phyloP scores from a whole-genome alignment of 257 asterid genomes.

The Rubia yunnanensis region DNA sequence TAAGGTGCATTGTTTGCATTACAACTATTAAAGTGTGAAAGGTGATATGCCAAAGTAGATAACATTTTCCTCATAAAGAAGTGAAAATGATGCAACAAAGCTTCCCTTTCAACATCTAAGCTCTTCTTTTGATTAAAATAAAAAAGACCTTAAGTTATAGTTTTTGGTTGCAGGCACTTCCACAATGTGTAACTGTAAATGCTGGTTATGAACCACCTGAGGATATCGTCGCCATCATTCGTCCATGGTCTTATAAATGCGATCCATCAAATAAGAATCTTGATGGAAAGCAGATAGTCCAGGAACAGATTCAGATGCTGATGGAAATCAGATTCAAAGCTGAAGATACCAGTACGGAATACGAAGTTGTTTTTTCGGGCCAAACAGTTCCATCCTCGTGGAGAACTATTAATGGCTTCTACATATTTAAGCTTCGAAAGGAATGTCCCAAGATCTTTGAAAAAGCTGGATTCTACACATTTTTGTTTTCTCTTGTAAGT shows the following conservation, averaged over 20 bases:
- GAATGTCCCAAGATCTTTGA: conserved; percentile 24
- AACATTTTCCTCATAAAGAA: not conserved
- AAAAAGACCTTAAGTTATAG: not conserved
- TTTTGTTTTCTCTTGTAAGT: conserved; percentile 54
- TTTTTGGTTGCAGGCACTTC: conserved; percentile 35
- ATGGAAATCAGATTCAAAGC: conserved; percentile 16
- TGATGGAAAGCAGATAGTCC: conserved; percentile 42
- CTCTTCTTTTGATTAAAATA: not conserved
- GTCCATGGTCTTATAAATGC: conserved; percentile 35
- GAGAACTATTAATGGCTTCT: conserved; percentile 42
- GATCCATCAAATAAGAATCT: conserved; percentile 20
- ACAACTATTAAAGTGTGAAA: too few species aligned
- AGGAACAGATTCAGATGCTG: conserved; percentile 32
- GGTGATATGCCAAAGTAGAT: not conserved
- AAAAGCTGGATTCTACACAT: conserved; percentile 40
- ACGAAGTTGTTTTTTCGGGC: conserved; percentile 19
- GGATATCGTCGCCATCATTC: conserved; percentile 46
- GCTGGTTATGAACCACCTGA: conserved; percentile 48
- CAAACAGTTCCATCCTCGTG: conserved; percentile 18
- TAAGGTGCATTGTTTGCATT: not conserved
- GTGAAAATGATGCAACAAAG: not conserved
- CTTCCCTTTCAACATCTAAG: not conserved
- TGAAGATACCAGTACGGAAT: conserved; percentile 2
- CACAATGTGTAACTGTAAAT: conserved; percentile 19
- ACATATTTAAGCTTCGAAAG: conserved; percentile 26